Conservation (phyloP, 2,329 filamentous ascomycete species). For the Monilinia aucupariae region DNA sequence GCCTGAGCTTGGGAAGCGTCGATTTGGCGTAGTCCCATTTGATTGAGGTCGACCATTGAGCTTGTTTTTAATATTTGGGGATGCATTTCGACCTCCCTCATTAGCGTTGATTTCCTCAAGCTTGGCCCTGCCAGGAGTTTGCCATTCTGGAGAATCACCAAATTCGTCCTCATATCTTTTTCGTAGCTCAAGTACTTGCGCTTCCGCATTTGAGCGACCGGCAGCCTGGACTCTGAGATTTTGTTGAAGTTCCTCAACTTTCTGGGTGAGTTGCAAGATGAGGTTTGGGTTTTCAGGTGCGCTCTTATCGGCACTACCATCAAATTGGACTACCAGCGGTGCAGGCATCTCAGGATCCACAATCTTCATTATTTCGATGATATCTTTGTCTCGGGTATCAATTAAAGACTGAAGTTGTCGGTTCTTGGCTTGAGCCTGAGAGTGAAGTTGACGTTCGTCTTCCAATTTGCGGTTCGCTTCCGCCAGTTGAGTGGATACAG, state of each 20-base stretch:
- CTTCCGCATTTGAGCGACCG: conserved; percentile 74
- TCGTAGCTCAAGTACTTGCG: conserved; percentile 72
- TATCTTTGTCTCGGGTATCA: conserved; percentile 73
- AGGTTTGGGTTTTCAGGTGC: conserved; percentile 48
- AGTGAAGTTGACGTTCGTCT: conserved; percentile 78
- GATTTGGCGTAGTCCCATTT: conserved; percentile 71
- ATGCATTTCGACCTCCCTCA: conserved; percentile 67
- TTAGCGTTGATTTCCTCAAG: conserved; percentile 86
- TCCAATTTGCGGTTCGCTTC: conserved; percentile 87
- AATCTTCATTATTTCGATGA: conserved; percentile 76
- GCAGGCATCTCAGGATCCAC: conserved; percentile 65
- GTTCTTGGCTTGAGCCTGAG: conserved; percentile 79
- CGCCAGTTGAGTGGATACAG: conserved; percentile 73
- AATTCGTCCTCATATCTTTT: conserved; percentile 67
- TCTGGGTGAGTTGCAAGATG: conserved; percentile 79
- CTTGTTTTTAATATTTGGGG: conserved; percentile 61
- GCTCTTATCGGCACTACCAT: conserved; percentile 53
- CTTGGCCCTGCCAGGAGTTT: conserved; percentile 62
- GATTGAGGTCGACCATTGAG: conserved; percentile 56
- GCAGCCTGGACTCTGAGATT: conserved; percentile 79
- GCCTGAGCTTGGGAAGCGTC: conserved; percentile 62
- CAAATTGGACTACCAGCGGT: conserved; percentile 46
- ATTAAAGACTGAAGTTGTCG: conserved; percentile 74
- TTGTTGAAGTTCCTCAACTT: conserved; percentile 83
- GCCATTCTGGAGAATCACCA: conserved; percentile 55